phyloP scores from a whole-genome alignment of 2,329 filamentous ascomycete species.

The Chaetomium olivaceum region DNA sequence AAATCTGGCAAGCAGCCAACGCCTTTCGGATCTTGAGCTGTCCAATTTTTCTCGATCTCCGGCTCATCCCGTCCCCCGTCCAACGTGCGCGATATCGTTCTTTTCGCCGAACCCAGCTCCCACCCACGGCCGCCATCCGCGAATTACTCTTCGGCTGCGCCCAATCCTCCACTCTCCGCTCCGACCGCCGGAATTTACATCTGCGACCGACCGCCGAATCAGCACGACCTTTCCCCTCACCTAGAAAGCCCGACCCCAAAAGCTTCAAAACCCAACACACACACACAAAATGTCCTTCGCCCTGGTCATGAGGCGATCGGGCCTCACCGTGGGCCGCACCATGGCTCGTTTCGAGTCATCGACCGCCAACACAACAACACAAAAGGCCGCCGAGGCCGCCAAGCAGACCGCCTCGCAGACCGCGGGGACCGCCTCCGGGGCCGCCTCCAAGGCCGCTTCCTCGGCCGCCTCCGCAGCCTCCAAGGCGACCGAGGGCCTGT shows the following conservation, averaged over 20 bases:
- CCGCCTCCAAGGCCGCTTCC: slow-evolving; percentile 47
- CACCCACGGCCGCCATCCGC: slow-evolving; percentile 21
- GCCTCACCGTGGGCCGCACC: slow-evolving; percentile 47
- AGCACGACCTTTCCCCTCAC: slow-evolving; percentile 2
- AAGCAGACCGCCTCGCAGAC: slow-evolving; percentile 48
- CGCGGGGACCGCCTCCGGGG: slow-evolving; percentile 44
- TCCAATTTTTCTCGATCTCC: slow-evolving; percentile 35
- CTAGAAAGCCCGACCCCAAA: background rate
- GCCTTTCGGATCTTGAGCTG: slow-evolving; percentile 39
- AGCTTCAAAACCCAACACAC: background rate
- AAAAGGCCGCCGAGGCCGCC: slow-evolving; percentile 44
- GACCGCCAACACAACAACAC: slow-evolving; percentile 37
- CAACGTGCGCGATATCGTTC: slow-evolving; percentile 33
- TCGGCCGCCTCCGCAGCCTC: slow-evolving; percentile 38
- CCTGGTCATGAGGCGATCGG: slow-evolving; percentile 44
- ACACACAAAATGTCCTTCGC: slow-evolving; percentile 32
- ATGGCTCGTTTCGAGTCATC: slow-evolving; percentile 63
- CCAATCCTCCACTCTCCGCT: slow-evolving; percentile 15
- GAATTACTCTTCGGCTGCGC: slow-evolving; percentile 13
- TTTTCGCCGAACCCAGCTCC: slow-evolving; percentile 23
- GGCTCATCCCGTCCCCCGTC: slow-evolving; percentile 21
- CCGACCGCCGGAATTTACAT: slow-evolving; percentile 13
- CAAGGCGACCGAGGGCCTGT: slow-evolving; percentile 81
- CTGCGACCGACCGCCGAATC: background rate
- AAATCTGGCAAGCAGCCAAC: slow-evolving; percentile 26